Evolutionary conservation across 2,329 filamentous ascomycete species (phyloP).

Genomic region (Ceratocystiopsis minuta): DNA sequence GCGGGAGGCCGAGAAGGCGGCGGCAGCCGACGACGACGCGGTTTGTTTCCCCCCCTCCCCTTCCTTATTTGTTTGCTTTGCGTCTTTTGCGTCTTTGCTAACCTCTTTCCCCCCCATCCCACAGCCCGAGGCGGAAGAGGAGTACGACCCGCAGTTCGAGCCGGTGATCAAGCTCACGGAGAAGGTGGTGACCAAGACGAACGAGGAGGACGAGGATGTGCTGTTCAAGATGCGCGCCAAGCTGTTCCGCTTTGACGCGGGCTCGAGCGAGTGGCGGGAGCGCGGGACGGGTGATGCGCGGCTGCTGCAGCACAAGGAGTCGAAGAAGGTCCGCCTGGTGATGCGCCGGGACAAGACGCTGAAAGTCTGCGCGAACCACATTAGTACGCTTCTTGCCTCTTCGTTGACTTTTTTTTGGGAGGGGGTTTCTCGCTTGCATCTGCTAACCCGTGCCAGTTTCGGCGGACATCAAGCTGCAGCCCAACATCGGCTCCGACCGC

Average conservation of each 20-base stretch:
- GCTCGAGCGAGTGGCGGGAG: constrained; percentile 96
- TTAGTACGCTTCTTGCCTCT: constrained; percentile 42
- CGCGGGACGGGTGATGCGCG: constrained; percentile 91
- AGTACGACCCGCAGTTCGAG: constrained; percentile 76
- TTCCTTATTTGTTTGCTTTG: neutral
- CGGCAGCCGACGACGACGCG: constrained; percentile 36
- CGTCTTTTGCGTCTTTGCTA: neutral
- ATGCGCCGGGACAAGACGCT: constrained; percentile 99
- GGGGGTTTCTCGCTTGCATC: neutral
- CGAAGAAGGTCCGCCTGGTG: constrained; percentile 89
- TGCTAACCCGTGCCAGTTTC: constrained; percentile 43
- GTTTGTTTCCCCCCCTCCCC: constrained; percentile 20
- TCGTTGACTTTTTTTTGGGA: neutral
- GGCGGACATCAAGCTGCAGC: constrained; percentile 95
- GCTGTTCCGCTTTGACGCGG: constrained; percentile 94
- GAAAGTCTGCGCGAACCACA: constrained; percentile 99
- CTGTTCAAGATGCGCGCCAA: constrained; percentile 99
- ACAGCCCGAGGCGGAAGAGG: neutral
- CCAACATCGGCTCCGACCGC: constrained; percentile 94
- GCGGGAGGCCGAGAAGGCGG: constrained; percentile 43
- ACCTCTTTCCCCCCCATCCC: too few relatives aligned
- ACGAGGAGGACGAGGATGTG: constrained; percentile 95
- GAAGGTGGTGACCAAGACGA: constrained; percentile 93
- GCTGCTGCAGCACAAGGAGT: constrained; percentile 96
- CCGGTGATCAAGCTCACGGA: constrained; percentile 91